Conservation (phyloP, 2,329 filamentous ascomycete genomes). For the Aspergillus alliaceus region DNA sequence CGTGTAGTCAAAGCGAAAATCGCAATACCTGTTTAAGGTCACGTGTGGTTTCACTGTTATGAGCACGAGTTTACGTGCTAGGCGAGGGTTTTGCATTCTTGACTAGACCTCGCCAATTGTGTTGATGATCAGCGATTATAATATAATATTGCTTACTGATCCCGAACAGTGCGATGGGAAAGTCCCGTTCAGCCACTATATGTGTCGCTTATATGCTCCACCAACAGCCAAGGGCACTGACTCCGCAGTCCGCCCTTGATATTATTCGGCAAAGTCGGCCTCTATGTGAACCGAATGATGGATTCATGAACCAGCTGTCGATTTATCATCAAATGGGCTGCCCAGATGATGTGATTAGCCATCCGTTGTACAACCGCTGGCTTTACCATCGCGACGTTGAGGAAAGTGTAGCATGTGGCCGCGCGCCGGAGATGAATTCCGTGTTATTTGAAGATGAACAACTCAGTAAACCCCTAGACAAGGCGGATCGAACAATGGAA, state of each 20-base stretch:
- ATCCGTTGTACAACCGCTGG: slow-evolving; percentile 80
- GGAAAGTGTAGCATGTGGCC: slow-evolving; percentile 68
- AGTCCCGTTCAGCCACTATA: slow-evolving; percentile 85
- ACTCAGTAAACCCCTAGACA: slow-evolving; percentile 20
- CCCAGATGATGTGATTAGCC: slow-evolving; percentile 65
- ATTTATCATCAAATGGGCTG: slow-evolving; percentile 87
- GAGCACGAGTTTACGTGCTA: not conserved
- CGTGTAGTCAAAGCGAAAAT: not conserved
- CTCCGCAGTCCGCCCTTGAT: slow-evolving; percentile 64
- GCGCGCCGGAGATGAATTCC: slow-evolving; percentile 72
- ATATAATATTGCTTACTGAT: slow-evolving; percentile 4
- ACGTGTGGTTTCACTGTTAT: not conserved
- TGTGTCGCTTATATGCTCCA: slow-evolving; percentile 82
- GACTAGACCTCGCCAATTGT: not conserved
- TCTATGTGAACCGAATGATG: slow-evolving; percentile 83
- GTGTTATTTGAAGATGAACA: slow-evolving; percentile 71
- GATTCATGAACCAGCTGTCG: slow-evolving; percentile 85
- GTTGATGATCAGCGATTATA: not conserved
- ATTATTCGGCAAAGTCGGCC: slow-evolving; percentile 70
- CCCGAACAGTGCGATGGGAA: slow-evolving; percentile 79
- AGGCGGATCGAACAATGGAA: slow-evolving; percentile 47
- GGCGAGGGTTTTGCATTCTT: not conserved
- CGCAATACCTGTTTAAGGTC: not conserved
- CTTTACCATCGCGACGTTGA: slow-evolving; percentile 66
- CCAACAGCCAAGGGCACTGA: slow-evolving; percentile 56